phyloP scores from a whole-genome alignment of 177 flowering plant genomes.

The Vitis hybrid region DNA sequence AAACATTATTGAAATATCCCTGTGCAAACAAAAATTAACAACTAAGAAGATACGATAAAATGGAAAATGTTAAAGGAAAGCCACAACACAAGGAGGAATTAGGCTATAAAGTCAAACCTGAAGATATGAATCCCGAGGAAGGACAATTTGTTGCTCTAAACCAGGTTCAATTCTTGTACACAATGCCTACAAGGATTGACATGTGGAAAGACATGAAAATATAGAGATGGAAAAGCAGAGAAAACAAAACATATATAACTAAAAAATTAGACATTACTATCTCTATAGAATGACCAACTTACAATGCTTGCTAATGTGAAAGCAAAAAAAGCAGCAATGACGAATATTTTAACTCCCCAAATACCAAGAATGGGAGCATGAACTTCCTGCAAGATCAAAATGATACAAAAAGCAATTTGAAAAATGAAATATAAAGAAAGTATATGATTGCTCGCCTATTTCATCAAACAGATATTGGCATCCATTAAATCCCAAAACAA shows the following conservation, averaged over 20 bases:
- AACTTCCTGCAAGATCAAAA: constrained; percentile 48
- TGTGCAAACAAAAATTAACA: constrained; percentile 22
- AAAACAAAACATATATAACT: background rate
- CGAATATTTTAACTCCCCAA: constrained; percentile 69
- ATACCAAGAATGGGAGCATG: constrained; percentile 74
- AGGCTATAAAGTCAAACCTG: constrained; percentile 44
- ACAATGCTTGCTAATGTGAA: constrained; percentile 78
- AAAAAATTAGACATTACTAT: background rate
- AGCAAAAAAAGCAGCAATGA: constrained; percentile 57
- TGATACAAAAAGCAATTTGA: background rate
- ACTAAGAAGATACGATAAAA: background rate
- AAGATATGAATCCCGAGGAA: constrained; percentile 88
- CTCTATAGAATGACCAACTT: constrained; percentile 33
- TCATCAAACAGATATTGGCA: background rate
- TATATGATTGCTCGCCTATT: background rate
- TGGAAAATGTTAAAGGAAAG: background rate
- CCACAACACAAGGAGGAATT: background rate
- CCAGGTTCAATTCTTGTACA: constrained; percentile 75
- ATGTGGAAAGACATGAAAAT: constrained; percentile 12
- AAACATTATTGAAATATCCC: constrained; percentile 71
- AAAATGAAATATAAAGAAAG: background rate
- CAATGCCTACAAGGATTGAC: constrained; percentile 47
- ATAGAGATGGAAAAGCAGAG: background rate
- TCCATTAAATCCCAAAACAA: background rate
- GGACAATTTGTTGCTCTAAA: constrained; percentile 77